A percentile compares a stretch with the other conserved stretches of the same genome.
Conservation (phyloP, 2,329 filamentous ascomycete species). For the Sclerotinia minor region DNA sequence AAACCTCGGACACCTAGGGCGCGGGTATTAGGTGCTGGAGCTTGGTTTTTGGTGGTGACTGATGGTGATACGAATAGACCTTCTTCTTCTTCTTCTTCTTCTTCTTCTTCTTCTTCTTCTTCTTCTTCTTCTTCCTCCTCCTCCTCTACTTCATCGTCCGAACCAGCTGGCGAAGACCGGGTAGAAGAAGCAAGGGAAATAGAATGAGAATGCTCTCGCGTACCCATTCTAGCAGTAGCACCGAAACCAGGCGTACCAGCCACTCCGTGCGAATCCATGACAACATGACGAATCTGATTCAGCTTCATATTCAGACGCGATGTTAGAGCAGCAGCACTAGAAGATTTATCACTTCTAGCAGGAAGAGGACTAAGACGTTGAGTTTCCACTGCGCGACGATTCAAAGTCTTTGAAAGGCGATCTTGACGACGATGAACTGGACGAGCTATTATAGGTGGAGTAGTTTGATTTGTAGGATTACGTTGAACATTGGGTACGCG, state of each 20-base stretch:
- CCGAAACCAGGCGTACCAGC: background rate
- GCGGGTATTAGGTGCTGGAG: background rate
- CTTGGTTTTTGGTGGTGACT: background rate
- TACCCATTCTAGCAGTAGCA: background rate
- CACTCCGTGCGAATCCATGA: no score
- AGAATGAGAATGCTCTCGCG: background rate
- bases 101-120: background rate
- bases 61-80: background rate
- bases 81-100: background rate
- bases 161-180: background rate
- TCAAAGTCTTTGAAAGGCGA: background rate
- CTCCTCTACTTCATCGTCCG: background rate
- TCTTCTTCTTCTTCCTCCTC: background rate
- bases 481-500: background rate
- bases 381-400: background rate
- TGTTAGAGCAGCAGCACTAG: background rate
- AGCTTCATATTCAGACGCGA: no score
- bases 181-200: background rate
- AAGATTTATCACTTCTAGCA: background rate
- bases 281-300: background rate
- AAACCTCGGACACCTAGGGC: slow-evolving; percentile 5
- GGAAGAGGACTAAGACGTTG: background rate
- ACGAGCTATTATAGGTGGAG: background rate
- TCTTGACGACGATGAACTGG: background rate
- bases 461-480: background rate